Evolutionary conservation across 2,329 filamentous ascomycete genomes (phyloP), one percentile per base, ranked within the genome.

Genomic region (Aureobasidium sp.): DNA sequence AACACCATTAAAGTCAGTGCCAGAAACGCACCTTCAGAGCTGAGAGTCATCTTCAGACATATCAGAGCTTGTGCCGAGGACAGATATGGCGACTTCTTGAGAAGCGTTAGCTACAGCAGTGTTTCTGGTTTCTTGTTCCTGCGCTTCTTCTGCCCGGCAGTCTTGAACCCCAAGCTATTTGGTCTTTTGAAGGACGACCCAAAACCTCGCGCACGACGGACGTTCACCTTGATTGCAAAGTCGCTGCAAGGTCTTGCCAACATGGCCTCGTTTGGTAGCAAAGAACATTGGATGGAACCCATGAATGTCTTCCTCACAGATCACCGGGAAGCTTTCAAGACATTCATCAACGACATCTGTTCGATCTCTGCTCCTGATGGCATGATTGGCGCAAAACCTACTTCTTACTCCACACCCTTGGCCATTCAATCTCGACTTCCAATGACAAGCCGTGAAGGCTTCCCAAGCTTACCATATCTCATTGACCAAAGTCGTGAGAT

Each of bases 251-350:
- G 91, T 17, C 81, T 97, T 63, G 91, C 91, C 20, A 97, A 97
- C 72, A 82, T 97, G 75, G 90, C 90, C 1, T 91, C 86, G 0
- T 97, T 97, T 71, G 93, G 93, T 44, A 92, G 89, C 71, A 96
- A 96, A 72, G 93, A 97, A 74, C 86, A 88, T n/a, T 97, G 91
- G 91, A 97, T 97, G 92, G 92, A 96, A 76, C 91, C 91, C 0
- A 97, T 97, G 93, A 97, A 97, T 71, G 84, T 84, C 47, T 97
- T 97, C 69, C 78, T 97, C 51, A 82, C 81, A 9, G 80, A 84
- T 1, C 87, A 96, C 70, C 85, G 91, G 22, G 82, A 87, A 68
- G 84, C 89, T 42, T 91, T 97, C 74, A 95, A 92, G 72, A 83
- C 87, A 51, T 97, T 92, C 68, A 88, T 97, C 64, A 92, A 97